phyloP scores from a whole-genome alignment of 1,139 yeast genomes.

The Groenewaldozyma sp. region DNA sequence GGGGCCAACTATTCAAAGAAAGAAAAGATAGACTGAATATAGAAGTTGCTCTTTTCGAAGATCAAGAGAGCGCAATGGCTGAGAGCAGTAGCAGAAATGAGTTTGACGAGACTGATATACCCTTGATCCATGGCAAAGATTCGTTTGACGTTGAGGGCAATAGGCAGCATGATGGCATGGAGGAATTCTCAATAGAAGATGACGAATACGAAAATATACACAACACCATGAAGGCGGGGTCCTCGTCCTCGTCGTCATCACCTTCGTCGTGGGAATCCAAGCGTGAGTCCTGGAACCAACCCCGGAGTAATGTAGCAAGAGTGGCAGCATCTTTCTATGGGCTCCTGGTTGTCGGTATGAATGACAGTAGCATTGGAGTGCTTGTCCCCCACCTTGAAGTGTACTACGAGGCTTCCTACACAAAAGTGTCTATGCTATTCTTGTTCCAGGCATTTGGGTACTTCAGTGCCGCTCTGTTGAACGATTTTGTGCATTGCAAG shows the following conservation, averaged over 20 bases:
- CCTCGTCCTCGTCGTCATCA: too few species aligned
- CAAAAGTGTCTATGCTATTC: slow-evolving; percentile 21
- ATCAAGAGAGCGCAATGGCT: neutral
- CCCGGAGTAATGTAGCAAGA: slow-evolving; percentile 21
- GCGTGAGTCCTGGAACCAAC: slow-evolving; percentile 8
- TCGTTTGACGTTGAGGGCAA: neutral
- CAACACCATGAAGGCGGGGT: too few species aligned
- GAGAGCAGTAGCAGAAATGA: neutral
- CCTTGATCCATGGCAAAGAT: neutral
- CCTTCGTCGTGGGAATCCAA: neutral
- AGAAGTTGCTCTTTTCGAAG: too few species aligned
- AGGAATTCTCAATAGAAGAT: too few species aligned
- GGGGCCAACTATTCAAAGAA: too few species aligned
- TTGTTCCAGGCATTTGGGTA: slow-evolving; percentile 28
- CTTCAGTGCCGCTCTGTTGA: slow-evolving; percentile 29
- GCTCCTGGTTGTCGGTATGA: slow-evolving; percentile 15
- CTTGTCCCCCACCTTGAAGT: slow-evolving; percentile 15
- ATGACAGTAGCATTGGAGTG: slow-evolving; percentile 16
- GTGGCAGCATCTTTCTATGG: slow-evolving; percentile 15
- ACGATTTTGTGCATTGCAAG: slow-evolving; percentile 31
- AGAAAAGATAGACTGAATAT: too few species aligned
- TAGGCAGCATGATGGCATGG: too few species aligned
- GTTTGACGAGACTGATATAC: neutral
- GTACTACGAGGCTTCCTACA: slow-evolving; percentile 19
- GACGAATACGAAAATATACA: too few species aligned